These are phyloP conservation scores for Xylariaceae sp. DNA, from an alignment of 2,329 filamentous ascomycete genomes.

Conservation along the genomic window DNA sequence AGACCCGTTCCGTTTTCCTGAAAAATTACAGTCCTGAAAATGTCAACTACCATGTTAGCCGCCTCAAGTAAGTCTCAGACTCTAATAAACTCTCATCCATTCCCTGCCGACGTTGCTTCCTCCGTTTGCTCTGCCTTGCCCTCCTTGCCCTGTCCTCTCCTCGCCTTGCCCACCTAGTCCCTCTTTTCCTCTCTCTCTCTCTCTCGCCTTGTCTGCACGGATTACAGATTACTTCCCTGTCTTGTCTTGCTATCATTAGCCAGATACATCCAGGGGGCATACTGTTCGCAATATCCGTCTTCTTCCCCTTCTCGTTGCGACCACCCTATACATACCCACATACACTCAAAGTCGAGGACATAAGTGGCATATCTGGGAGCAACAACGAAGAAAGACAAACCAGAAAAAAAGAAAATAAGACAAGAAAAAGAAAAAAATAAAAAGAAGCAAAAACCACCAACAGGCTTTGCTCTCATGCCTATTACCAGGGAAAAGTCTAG, in stretches of 20 bases:
- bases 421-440: too few relatives aligned
- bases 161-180: neutral
- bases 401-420: too few relatives aligned
- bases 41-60: constrained; percentile 7
- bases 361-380: neutral
- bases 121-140: neutral
- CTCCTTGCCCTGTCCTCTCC: neutral
- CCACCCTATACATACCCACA: neutral
- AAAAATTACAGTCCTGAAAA: neutral
- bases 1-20: constrained; percentile 1
- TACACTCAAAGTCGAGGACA: neutral
- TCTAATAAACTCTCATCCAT: constrained; percentile 1
- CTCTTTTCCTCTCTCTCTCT: neutral
- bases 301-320: neutral
- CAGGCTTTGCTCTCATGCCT: constrained; percentile 3
- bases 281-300: neutral
- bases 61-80: constrained; percentile 17
- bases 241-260: neutral
- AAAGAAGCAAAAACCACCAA: neutral
- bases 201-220: neutral
- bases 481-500: constrained; percentile 24
- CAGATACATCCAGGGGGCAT: neutral
- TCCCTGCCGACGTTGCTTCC: neutral
- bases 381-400: neutral
- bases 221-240: neutral